A percentile compares a stretch with the other conserved stretches of the same genome.
These are phyloP conservation scores for Ceratobasidium sp. DNA, from an alignment of 1,284 basidiomycete species.

Conservation along the genomic window DNA sequence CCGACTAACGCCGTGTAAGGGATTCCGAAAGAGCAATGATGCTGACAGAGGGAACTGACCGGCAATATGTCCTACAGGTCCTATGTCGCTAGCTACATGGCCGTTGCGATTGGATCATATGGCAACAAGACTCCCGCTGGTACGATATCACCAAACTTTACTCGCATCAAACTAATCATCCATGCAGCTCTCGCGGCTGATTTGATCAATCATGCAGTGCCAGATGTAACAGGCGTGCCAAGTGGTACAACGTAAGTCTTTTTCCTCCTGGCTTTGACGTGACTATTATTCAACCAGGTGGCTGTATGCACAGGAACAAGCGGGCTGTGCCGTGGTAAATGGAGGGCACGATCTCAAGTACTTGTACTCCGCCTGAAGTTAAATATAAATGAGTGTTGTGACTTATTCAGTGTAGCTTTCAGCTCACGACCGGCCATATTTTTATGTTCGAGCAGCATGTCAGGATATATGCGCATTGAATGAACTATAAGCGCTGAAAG, in stretches of 20 bases:
- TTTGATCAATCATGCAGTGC: not conserved
- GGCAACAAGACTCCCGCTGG: constrained; percentile 14
- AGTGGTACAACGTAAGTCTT: constrained; percentile 15
- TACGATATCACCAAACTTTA: not conserved
- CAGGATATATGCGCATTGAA: too few species aligned
- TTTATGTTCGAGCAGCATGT: too few species aligned
- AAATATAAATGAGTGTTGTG: too few species aligned
- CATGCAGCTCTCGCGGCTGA: not conserved
- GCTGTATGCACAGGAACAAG: not conserved
- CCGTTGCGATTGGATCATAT: constrained; percentile 8
- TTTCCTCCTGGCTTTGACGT: not conserved
- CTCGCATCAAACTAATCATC: not conserved
- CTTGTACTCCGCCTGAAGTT: too few species aligned
- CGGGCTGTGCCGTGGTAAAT: constrained; percentile 6
- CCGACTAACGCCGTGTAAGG: constrained; percentile 14
- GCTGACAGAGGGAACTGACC: too few species aligned
- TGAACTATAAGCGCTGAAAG: too few species aligned
- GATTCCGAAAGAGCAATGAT: not conserved
- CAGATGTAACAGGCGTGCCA: constrained; percentile 5
- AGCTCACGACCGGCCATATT: too few species aligned
- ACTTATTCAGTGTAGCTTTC: too few species aligned
- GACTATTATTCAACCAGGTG: not conserved
- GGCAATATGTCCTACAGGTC: not conserved
- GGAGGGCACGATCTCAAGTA: not conserved
- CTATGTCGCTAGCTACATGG: constrained; percentile 10